These are phyloP conservation scores for Vigna nakashimae DNA, from an alignment of 306 rosid species.

Conservation along the genomic window DNA sequence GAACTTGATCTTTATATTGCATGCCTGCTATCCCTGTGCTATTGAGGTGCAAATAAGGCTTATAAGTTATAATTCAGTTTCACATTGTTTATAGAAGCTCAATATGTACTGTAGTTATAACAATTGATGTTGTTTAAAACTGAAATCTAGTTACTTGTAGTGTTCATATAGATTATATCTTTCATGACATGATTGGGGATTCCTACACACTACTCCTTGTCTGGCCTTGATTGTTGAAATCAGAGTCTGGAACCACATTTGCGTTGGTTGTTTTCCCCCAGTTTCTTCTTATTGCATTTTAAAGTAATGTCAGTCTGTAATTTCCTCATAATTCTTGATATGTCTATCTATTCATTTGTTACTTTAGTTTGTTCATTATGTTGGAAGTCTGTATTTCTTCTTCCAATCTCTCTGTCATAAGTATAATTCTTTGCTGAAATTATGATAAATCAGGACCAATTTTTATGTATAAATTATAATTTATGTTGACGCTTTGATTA, in stretches of 20 bases:
- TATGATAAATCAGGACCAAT: not conserved
- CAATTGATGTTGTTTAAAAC: conserved; percentile 20
- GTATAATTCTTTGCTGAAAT: conserved; percentile 33
- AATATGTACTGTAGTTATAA: conserved; percentile 16
- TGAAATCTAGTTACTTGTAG: conserved; percentile 20
- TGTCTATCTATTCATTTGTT: conserved; percentile 29
- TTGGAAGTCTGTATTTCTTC: not conserved
- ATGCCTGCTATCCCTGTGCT: conserved; percentile 4
- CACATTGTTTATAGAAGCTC: not conserved
- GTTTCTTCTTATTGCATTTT: conserved; percentile 12
- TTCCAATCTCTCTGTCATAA: conserved; percentile 19
- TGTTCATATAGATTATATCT: not conserved
- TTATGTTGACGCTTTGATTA: conserved; percentile 25
- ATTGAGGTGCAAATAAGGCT: conserved; percentile 5
- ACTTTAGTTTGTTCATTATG: conserved; percentile 13
- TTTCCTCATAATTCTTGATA: conserved; percentile 19
- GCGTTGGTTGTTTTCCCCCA: conserved; percentile 11
- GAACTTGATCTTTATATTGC: conserved; percentile 26
- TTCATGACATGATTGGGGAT: not conserved
- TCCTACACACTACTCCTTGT: not conserved
- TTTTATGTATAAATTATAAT: conserved; percentile 18
- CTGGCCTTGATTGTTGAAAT: conserved; percentile 20
- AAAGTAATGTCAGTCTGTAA: conserved; percentile 10
- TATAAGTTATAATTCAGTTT: not conserved
- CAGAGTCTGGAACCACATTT: not conserved